Base-by-base conservation (phyloP, 2,329 filamentous ascomycete species). In the Diplodia corticola region DNA sequence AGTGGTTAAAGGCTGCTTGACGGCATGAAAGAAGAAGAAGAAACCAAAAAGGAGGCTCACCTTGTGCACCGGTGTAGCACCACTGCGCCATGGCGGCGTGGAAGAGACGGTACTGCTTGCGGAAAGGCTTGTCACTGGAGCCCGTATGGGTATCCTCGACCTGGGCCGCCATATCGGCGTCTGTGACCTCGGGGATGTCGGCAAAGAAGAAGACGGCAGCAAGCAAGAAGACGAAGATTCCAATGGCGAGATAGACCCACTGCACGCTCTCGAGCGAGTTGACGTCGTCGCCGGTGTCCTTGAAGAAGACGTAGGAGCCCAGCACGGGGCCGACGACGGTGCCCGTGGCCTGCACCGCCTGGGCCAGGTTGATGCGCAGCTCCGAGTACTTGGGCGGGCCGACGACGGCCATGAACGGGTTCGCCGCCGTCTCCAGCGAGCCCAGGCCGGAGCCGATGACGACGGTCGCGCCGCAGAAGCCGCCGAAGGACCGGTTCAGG, bases 71-170 rank as follows among this genome's bases (percentile, higher is more conserved):
- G 0, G 91, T 89, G 75, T 94, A 95, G 75, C 88, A 91, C 77
- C 93, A 93, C 70, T 94, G 91, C 0, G 90, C 89, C 70, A 88
- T 85, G 0, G 89, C 86, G 13, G 89, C 91, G 71, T 92, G 89
- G 82, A 93, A 92, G 2, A 93, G 82, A 26, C 87, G 86, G 76
- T 90, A 92, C 74, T 89, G 86, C 69, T 85, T 86, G 63, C 74
- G 73, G 70, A 89, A 82, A 0, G 85, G 84, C 64, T 83, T 80
- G 28, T 80, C 74, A 63, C 83, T 74, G 5, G 75, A 74, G 2
- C 73, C 74, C 13, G 73, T 75, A 50, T 77, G 72, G 17, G 76
- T 74, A 26, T 70, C 71, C 49, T 73, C 70, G 13, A 75, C 84
- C 71, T 86, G 83, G 37, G 83, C 79, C 5, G 80, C 80, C 85